Conservation (phyloP, 2,329 filamentous ascomycete genomes). For the Cordyceps farinosa region DNA sequence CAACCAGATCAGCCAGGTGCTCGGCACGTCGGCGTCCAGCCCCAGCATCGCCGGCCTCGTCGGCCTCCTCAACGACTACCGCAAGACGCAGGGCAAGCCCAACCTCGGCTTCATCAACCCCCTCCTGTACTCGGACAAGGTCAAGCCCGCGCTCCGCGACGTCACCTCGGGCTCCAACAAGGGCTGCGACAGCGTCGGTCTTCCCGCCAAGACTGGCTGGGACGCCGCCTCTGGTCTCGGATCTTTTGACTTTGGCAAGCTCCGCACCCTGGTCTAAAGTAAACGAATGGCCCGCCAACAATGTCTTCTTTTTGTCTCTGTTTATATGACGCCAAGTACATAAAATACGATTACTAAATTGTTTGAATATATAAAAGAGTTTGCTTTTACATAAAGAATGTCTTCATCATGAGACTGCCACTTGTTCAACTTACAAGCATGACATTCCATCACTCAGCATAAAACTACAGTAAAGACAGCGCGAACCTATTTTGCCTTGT, state of each 20-base stretch:
- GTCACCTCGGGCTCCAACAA: constrained; percentile 17
- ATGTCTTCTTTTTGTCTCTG: neutral
- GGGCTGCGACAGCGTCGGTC: constrained; percentile 14
- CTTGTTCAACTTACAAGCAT: too few species aligned
- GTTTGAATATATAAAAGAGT: neutral
- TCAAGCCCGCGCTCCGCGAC: constrained; percentile 19
- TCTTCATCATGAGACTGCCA: neutral
- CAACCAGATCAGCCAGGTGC: neutral
- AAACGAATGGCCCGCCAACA: neutral
- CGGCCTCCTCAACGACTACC: constrained; percentile 18
- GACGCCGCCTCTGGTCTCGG: constrained; percentile 17
- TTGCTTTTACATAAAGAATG: neutral
- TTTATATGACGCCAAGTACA: constrained; percentile 2
- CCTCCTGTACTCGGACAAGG: constrained; percentile 19
- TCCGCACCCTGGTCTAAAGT: constrained; percentile 4
- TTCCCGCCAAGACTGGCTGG: constrained; percentile 15
- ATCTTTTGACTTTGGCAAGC: constrained; percentile 19
- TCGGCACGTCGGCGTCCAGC: constrained; percentile 16
- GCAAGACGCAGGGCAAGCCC: constrained; percentile 11
- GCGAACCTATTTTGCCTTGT: too few species aligned
- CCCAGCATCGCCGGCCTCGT: constrained; percentile 12
- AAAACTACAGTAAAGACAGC: too few species aligned
- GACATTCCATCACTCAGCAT: too few species aligned
- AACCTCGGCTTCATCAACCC: constrained; percentile 17
- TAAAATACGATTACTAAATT: neutral